phyloP scores from a whole-genome alignment of 2,329 filamentous ascomycete species.

The Penicillium sp. region DNA sequence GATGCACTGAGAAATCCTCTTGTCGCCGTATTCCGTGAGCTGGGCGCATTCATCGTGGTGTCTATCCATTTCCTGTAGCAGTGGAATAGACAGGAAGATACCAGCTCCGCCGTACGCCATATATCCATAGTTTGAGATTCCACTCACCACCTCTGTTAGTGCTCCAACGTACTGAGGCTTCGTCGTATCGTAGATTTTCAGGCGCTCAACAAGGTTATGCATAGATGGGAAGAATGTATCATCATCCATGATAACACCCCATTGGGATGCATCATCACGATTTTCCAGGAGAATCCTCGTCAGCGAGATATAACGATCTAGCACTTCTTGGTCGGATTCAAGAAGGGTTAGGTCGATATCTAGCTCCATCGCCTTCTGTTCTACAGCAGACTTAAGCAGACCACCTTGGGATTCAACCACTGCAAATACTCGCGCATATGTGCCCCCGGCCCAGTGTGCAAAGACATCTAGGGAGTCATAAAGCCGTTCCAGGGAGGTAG shows the following conservation, averaged over 20 bases:
- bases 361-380: background rate
- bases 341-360: background rate
- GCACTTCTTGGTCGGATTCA: background rate
- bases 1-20: background rate
- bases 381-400: background rate
- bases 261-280: background rate
- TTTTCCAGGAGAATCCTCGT: background rate
- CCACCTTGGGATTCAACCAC: background rate
- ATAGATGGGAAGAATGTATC: background rate
- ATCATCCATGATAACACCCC: background rate
- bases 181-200: background rate
- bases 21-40: background rate
- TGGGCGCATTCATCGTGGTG: background rate
- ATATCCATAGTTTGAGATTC: background rate
- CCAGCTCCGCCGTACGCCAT: background rate
- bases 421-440: background rate
- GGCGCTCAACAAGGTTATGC: background rate
- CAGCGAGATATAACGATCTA: background rate
- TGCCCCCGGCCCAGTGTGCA: background rate
- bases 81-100: background rate
- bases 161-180: background rate
- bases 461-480: background rate
- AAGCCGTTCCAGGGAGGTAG: background rate
- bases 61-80: background rate
- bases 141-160: background rate